Conservation (phyloP, 1,284 basidiomycete species). For the Mrakiaceae sp. region DNA sequence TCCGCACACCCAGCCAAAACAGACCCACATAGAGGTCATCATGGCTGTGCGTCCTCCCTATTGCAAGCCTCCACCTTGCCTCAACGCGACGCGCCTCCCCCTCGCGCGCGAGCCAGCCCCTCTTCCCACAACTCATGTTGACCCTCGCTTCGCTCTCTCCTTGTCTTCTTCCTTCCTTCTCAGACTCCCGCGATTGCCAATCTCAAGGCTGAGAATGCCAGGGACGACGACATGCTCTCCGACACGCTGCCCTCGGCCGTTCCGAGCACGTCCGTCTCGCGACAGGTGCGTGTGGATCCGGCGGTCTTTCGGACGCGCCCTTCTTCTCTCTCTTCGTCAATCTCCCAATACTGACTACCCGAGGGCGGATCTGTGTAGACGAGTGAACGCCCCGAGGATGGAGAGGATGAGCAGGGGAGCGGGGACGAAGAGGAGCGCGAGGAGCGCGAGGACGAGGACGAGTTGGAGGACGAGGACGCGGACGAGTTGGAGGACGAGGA, state of each 20-base stretch:
- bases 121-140: background rate
- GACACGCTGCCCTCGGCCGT: conserved; percentile 1
- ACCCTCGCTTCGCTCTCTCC: background rate
- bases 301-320: background rate
- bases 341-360: background rate
- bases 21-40: too few relatives aligned
- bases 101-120: background rate
- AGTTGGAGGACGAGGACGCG: background rate
- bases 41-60: background rate
- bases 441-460: conserved; percentile 6
- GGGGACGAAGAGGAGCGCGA: conserved; percentile 6
- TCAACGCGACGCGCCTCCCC: background rate
- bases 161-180: background rate
- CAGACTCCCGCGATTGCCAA: background rate
- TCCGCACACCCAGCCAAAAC: too few relatives aligned
- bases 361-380: background rate
- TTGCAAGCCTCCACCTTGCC: background rate
- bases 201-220: background rate
- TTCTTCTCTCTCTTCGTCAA: background rate
- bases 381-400: conserved; percentile 1
- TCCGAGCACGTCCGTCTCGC: conserved; percentile 2
- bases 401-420: conserved; percentile 1
- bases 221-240: conserved; percentile 17
- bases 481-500: conserved; percentile 3
- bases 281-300: conserved; percentile 1